These are phyloP conservation scores for Colletotrichum sp. DNA, from an alignment of 2,329 filamentous ascomycete genomes.

Conservation along the genomic window DNA sequence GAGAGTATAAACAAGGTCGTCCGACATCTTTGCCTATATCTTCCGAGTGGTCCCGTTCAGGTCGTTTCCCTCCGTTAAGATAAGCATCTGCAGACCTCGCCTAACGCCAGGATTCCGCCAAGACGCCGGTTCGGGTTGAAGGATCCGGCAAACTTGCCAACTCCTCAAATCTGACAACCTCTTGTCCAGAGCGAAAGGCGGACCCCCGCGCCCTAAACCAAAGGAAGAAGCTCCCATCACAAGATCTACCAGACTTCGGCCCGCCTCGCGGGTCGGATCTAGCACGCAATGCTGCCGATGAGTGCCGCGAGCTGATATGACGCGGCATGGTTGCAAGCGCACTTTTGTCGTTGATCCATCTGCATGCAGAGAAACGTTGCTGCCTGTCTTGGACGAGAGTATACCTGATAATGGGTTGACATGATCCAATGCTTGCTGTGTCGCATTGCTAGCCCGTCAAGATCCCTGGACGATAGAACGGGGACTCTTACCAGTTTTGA, in stretches of 20 bases:
- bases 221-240: not conserved
- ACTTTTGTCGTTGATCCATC: not conserved
- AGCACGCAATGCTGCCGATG: not conserved
- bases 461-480: too few species aligned
- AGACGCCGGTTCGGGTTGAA: not conserved
- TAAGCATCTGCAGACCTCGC: not conserved
- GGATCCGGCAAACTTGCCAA: not conserved
- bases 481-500: too few species aligned
- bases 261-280: not conserved
- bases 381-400: not conserved
- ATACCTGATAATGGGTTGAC: not conserved
- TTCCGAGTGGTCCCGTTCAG: not conserved
- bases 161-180: not conserved
- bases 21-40: rapidly evolving
- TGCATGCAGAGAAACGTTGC: not conserved
- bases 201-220: not conserved
- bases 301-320: not conserved
- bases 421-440: not conserved
- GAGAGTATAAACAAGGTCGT: rapidly evolving
- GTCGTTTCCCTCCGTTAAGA: not conserved
- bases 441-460: too few species aligned
- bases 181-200: too few species aligned
- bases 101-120: not conserved
- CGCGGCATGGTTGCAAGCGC: not conserved
- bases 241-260: not conserved